Base-by-base conservation (phyloP, 1,284 basidiomycete species). In the Exobasidium rhododendri region DNA sequence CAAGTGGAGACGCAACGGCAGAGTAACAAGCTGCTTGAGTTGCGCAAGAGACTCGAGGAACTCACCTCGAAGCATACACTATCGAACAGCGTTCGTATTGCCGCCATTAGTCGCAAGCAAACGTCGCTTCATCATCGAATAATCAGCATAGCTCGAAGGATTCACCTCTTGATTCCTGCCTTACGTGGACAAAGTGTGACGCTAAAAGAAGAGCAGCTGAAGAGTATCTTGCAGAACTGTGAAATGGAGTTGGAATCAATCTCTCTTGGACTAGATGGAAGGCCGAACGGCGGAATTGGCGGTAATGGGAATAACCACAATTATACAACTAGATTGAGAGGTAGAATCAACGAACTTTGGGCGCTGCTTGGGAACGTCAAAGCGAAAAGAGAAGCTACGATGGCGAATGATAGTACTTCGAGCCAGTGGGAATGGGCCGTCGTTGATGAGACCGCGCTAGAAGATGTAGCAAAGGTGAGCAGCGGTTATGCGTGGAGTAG, bases 331-430 rank as follows among this genome's bases (percentile, higher is more conserved):
- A 56, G 68, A 4, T 57, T 79, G 50, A 49, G 73, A n/a, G 70
- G 73, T 24, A 69, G 68, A 44, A 59, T 79, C 28, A 76, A 79
- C 62, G 76, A 78, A 61, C 73, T 79, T 10, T 79, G 77, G 77
- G 74, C 76, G 3, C 66, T 69, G 58, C 58, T 79, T n/a, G 74
- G 73, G 17, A 70, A 72, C 2, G 61, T 76, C 3, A 67, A 74
- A 43, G 73, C 74, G 1, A 68, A 67, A 64, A 57, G 69, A 7
- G 75, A 76, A 64, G 67, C 68, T 31, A 60, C 51, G 67, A 20
- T 63, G 64, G 5, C 44, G 62, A 2, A 44, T 68, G 68, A 2
- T 47, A 69, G 50, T 65, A 62, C 30, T 68, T 66, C 6, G 65
- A 40, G 17, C 17, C 61, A 24, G 69, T 68, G 46, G 6, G 74